These are phyloP conservation scores for Dianthus caryophyllus DNA, from an alignment of 148 eudicot genomes.

Conservation along the genomic window DNA sequence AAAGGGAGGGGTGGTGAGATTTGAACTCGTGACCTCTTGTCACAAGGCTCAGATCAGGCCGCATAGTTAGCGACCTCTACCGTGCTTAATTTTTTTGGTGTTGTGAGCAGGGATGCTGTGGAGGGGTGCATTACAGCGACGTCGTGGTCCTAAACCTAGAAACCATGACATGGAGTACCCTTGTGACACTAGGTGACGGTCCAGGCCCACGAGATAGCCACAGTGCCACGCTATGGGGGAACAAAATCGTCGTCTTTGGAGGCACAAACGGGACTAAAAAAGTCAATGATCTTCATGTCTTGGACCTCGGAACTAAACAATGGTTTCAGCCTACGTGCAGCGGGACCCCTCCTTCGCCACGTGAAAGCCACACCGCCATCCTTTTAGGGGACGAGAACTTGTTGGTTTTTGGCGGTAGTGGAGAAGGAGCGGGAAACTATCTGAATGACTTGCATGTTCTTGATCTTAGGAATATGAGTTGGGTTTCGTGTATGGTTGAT, in stretches of 20 bases:
- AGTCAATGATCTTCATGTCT: conserved; percentile 62
- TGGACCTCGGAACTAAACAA: conserved; percentile 57
- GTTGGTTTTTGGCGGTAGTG: conserved; percentile 89
- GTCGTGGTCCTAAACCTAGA: conserved; percentile 62
- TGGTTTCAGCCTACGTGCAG: conserved; percentile 59
- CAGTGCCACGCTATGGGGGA: conserved; percentile 52
- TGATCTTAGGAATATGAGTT: conserved; percentile 65
- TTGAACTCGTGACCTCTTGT: too few relatives aligned
- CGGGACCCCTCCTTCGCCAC: conserved; percentile 66
- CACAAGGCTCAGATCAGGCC: too few relatives aligned
- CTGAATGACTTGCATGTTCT: conserved; percentile 77
- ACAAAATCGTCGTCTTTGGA: conserved; percentile 69
- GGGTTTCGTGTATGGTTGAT: conserved; percentile 54
- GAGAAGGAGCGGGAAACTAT: conserved; percentile 77
- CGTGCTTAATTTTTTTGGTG: too few relatives aligned
- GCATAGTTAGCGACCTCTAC: too few relatives aligned
- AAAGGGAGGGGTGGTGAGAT: too few relatives aligned
- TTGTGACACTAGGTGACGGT: conserved; percentile 54
- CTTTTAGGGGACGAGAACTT: conserved; percentile 51
- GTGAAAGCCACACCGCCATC: conserved; percentile 92
- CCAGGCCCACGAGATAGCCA: conserved; percentile 97
- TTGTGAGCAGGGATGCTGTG: conserved; percentile 99
- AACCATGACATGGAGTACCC: conserved; percentile 68
- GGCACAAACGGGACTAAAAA: conserved; percentile 82
- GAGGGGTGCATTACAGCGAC: conserved; percentile 91